These are phyloP conservation scores for Chionographis japonica DNA, from an alignment of 106 monocot genomes.

Conservation along the genomic window DNA sequence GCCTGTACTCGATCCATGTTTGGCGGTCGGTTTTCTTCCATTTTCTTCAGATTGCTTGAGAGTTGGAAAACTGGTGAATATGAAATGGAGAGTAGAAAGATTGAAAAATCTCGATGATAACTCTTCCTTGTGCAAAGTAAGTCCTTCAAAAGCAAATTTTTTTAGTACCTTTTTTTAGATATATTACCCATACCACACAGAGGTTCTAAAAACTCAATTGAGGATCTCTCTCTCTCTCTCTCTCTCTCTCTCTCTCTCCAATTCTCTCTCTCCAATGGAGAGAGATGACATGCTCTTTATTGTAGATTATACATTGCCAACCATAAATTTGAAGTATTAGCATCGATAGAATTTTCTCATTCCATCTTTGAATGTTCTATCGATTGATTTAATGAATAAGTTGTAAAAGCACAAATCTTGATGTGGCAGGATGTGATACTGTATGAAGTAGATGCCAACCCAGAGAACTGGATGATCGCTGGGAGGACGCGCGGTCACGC, in stretches of 20 bases:
- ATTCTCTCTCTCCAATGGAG: too few species aligned
- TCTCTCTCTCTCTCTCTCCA: too few species aligned
- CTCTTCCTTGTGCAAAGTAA: constrained; percentile 37
- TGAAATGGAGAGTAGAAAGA: constrained; percentile 90
- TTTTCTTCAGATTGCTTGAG: constrained; percentile 72
- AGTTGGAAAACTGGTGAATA: constrained; percentile 81
- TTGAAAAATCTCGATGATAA: constrained; percentile 45
- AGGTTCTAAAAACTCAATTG: too few species aligned
- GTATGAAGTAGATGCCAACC: constrained; percentile 91
- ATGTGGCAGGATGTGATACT: constrained; percentile 64
- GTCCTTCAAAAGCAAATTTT: constrained; percentile 2
- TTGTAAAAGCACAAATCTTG: neutral
- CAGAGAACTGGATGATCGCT: constrained; percentile 97
- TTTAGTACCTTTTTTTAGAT: too few species aligned
- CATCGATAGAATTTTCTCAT: too few species aligned
- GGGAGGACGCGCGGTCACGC: constrained; percentile 89
- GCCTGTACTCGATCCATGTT: constrained; percentile 83
- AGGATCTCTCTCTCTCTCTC: too few species aligned
- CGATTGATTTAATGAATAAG: too few species aligned
- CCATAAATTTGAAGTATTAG: too few species aligned
- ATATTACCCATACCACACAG: too few species aligned
- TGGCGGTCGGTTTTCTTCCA: constrained; percentile 91
- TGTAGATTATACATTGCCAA: too few species aligned
- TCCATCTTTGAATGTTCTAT: too few species aligned
- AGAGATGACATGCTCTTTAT: too few species aligned